Conservation (phyloP, 2,329 filamentous ascomycete species). For the Nemania abortiva region DNA sequence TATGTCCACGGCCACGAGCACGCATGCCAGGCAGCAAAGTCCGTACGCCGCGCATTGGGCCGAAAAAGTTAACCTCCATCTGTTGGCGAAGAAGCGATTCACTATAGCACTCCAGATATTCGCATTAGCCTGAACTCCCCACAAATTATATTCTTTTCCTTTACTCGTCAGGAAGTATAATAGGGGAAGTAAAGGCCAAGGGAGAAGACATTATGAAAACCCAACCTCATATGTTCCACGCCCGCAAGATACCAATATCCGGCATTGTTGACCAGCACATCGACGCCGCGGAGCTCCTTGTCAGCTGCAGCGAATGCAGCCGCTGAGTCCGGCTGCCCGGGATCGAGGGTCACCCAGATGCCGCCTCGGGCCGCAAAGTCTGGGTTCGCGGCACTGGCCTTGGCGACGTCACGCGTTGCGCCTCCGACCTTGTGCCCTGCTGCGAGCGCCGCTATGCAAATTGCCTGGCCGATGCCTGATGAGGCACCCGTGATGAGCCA, state of each 20-base stretch:
- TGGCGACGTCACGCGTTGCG: constrained; percentile 32
- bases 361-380: constrained; percentile 33
- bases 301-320: constrained; percentile 24
- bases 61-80: constrained; percentile 37
- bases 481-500: constrained; percentile 37
- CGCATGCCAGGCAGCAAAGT: constrained; percentile 31
- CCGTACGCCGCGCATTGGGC: constrained; percentile 34
- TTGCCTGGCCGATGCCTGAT: constrained; percentile 35
- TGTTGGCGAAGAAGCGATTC: constrained; percentile 30
- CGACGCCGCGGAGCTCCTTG: constrained; percentile 29
- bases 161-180: constrained; percentile 6
- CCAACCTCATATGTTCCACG: constrained; percentile 34
- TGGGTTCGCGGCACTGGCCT: constrained; percentile 26
- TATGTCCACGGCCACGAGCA: constrained; percentile 27
- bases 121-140: constrained; percentile 17
- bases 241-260: constrained; percentile 30
- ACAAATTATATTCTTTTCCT: constrained; percentile 14
- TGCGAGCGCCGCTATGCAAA: constrained; percentile 27
- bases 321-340: constrained; percentile 26
- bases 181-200: constrained; percentile 1
- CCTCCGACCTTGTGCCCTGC: constrained; percentile 31
- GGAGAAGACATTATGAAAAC: too few species aligned
- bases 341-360: constrained; percentile 33
- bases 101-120: constrained; percentile 22
- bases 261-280: constrained; percentile 37